Base-by-base conservation (phyloP, 2,329 filamentous ascomycete species). In the Paecilomyces sp. region DNA sequence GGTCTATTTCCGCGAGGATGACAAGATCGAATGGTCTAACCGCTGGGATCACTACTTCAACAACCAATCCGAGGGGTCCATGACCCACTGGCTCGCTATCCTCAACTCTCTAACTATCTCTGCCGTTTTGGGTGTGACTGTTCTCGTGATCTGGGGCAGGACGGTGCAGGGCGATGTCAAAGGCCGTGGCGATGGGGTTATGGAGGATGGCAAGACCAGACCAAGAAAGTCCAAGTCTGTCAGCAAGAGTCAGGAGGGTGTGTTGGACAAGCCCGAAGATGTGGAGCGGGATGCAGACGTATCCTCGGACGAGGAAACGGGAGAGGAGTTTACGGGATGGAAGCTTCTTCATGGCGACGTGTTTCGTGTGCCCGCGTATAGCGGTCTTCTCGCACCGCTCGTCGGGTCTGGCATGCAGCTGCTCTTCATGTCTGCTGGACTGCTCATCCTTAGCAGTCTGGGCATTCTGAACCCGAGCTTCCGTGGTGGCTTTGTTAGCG, bases 21-120 rank as follows among this genome's bases (percentile, higher is more conserved):
- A 88, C 51, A 85, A 82, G 22, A 80, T 95, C 56, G 90, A 94
- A 64, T 96, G 92, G 92, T 80, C 82, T 59, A 90, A 88, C 66
- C 85, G 91, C 58, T 96, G 92, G 91, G 90, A 95, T 68, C 78
- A 93, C 58, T 96, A 95, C 74, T 95, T 96, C 76, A 89, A 89
- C 61, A 92, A 93, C 72, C 90, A 94, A 70, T 88, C 91, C 60
- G 90, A 93, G 65, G 89, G 89, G 54, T 87, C 85, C 28, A 87
- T 86, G 70, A 90, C 93, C 25, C 91, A 96, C 71, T 95, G 91
- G 90, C 81, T 96, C 59, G 91, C 91, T 36, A 93, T 96, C 63
- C 75, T 94, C 73, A 96, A 95, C 76, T 94, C 91, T 0, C 75
- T 96, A 64, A 88, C 92, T 64, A 94, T 96, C 65, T 90, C 88